Conservation (phyloP, 768 basidiomycete species). For the Megacollybia marginata region DNA sequence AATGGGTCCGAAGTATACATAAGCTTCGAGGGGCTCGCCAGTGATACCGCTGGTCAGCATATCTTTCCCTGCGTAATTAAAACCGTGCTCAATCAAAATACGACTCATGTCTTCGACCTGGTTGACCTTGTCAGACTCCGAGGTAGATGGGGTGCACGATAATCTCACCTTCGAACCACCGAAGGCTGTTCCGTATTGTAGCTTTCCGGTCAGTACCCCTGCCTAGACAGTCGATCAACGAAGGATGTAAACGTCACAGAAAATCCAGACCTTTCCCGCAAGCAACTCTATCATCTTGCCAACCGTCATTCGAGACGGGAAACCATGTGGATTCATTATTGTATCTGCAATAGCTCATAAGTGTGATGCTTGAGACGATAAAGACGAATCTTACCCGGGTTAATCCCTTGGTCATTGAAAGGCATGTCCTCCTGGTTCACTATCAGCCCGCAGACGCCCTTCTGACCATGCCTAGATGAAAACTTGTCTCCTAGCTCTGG, state of each 20-base stretch:
- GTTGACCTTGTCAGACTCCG: not conserved
- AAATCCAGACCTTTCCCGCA: slow-evolving; percentile 71
- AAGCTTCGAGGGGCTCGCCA: slow-evolving; percentile 92
- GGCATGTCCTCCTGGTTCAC: slow-evolving; percentile 99
- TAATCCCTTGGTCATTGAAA: slow-evolving; percentile 96
- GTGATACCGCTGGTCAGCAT: slow-evolving; percentile 98
- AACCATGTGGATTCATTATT: slow-evolving; percentile 99
- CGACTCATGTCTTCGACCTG: slow-evolving; percentile 98
- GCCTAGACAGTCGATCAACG: slow-evolving; percentile 40
- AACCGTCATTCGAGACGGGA: slow-evolving; percentile 98
- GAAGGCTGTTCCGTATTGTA: slow-evolving; percentile 94
- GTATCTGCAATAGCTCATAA: slow-evolving; percentile 51
- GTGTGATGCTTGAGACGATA: not conserved
- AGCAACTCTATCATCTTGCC: slow-evolving; percentile 99
- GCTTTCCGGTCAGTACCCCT: slow-evolving; percentile 81
- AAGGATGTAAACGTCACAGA: not conserved
- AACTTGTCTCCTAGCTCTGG: slow-evolving; percentile 99
- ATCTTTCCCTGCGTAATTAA: slow-evolving; percentile 98
- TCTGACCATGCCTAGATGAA: slow-evolving; percentile 95
- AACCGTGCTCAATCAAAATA: slow-evolving; percentile 90
- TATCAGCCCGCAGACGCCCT: slow-evolving; percentile 97
- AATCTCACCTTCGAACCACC: slow-evolving; percentile 85
- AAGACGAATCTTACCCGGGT: slow-evolving; percentile 53
- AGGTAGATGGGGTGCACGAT: not conserved
- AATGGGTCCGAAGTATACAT: slow-evolving; percentile 98